These are phyloP conservation scores for Hymenoscyphus fructigenus DNA, from an alignment of 2,329 filamentous ascomycete species.

Conservation along the genomic window DNA sequence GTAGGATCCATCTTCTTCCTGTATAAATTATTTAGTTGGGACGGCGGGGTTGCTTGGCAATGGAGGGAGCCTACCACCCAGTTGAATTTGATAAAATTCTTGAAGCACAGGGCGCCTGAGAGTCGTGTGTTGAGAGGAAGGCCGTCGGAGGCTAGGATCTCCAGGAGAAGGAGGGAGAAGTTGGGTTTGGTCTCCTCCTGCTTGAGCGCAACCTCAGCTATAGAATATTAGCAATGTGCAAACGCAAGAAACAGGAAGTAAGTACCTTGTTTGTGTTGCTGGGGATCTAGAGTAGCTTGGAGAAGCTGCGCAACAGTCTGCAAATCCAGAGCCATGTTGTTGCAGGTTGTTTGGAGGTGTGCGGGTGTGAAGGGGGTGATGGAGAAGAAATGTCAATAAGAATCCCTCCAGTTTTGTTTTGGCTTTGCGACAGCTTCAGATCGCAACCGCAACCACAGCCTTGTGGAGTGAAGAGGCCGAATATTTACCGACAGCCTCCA, in stretches of 20 bases:
- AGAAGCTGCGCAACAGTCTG: conserved; percentile 76
- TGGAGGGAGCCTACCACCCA: conserved; percentile 65
- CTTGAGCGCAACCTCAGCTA: conserved; percentile 80
- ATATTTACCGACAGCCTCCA: background rate
- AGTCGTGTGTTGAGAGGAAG: conserved; percentile 78
- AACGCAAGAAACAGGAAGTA: conserved; percentile 20
- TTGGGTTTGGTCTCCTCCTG: conserved; percentile 78
- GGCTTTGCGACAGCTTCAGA: conserved; percentile 3
- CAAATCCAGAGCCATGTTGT: conserved; percentile 59
- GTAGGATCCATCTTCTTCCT: conserved; percentile 92
- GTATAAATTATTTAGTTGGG: conserved; percentile 18
- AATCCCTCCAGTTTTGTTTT: conserved; percentile 4
- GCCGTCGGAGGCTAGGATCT: conserved; percentile 77
- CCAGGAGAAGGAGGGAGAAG: conserved; percentile 85
- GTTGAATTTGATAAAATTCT: conserved; percentile 94
- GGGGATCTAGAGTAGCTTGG: conserved; percentile 84
- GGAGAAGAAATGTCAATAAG: background rate
- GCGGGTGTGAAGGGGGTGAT: background rate
- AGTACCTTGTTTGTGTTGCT: conserved; percentile 85
- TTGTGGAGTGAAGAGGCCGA: background rate
- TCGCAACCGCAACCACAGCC: background rate
- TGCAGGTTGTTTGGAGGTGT: conserved; percentile 12
- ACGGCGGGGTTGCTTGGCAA: background rate
- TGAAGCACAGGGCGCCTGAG: conserved; percentile 90
- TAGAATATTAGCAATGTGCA: conserved; percentile 28